These are phyloP conservation scores for Aspergillus caelatus DNA, from an alignment of 2,329 filamentous ascomycete species.

Conservation along the genomic window DNA sequence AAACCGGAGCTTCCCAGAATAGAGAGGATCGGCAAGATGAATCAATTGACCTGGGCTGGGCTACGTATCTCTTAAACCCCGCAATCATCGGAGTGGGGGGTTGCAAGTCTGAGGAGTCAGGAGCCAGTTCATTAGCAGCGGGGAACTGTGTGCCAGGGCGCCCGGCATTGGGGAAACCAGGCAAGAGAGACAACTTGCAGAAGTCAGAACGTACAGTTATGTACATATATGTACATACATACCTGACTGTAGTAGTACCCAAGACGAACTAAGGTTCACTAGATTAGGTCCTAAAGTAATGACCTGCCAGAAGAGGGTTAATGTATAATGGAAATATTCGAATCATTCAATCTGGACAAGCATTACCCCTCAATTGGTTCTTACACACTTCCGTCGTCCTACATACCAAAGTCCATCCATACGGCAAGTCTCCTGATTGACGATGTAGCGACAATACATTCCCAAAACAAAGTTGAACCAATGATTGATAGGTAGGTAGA, in stretches of 20 bases:
- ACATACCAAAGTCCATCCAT: too few relatives aligned
- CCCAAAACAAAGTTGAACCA: too few relatives aligned
- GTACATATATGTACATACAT: too few relatives aligned
- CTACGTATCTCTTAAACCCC: background rate
- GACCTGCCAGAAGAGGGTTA: background rate
- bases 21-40: conserved; percentile 1
- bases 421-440: too few relatives aligned
- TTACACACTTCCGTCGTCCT: too few relatives aligned
- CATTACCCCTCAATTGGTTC: background rate
- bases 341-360: background rate
- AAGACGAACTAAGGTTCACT: background rate
- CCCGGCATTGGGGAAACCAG: too few relatives aligned
- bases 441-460: too few relatives aligned
- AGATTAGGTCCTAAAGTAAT: background rate
- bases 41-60: background rate
- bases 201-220: too few relatives aligned
- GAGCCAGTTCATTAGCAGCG: background rate
- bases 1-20: background rate
- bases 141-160: too few relatives aligned
- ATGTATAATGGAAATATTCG: background rate
- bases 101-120: background rate
- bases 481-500: too few relatives aligned
- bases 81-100: background rate
- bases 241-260: background rate
- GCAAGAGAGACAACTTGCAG: background rate